phyloP scores from a whole-genome alignment of 1,284 basidiomycete species.

The Puccinia novopanici region DNA sequence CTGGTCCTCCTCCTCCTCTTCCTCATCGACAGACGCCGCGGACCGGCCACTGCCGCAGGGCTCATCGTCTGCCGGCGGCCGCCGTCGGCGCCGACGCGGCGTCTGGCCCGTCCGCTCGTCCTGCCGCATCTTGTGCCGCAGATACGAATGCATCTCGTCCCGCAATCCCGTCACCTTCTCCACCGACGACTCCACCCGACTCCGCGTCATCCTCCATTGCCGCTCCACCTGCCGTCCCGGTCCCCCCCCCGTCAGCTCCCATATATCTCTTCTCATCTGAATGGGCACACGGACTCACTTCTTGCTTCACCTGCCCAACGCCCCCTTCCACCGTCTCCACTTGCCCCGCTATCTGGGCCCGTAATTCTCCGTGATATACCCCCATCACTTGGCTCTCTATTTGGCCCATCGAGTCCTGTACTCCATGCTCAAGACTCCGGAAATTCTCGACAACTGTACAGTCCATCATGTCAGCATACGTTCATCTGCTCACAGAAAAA shows the following conservation, averaged over 20 bases:
- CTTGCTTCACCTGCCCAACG: slow-evolving; percentile 15
- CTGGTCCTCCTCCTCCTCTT: neutral
- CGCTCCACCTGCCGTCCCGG: slow-evolving; percentile 4
- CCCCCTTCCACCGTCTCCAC: slow-evolving; percentile 21
- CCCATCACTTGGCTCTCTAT: slow-evolving; percentile 26
- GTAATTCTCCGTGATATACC: slow-evolving; percentile 19
- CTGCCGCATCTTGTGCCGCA: slow-evolving; percentile 58
- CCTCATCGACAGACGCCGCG: neutral
- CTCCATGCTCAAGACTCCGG: neutral
- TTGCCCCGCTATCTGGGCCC: slow-evolving; percentile 12
- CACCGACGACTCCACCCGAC: slow-evolving; percentile 51
- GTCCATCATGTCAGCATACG: too few relatives aligned
- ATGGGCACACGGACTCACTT: neutral
- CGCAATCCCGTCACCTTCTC: slow-evolving; percentile 55
- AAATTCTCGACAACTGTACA: slow-evolving; percentile 19
- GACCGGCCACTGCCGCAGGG: too few relatives aligned
- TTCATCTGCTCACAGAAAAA: neutral
- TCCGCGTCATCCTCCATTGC: slow-evolving; percentile 45
- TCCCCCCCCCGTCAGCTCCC: neutral
- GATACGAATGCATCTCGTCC: slow-evolving; percentile 56
- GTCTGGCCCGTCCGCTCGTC: slow-evolving; percentile 62
- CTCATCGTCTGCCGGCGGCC: neutral
- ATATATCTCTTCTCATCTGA: too few relatives aligned
- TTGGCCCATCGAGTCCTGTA: neutral
- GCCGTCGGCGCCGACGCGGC: slow-evolving; percentile 58